A percentile compares a stretch with the other conserved stretches of the same genome.
These are phyloP conservation scores for Penicillium sp. DNA, from an alignment of 2,329 filamentous ascomycete species.

Conservation along the genomic window DNA sequence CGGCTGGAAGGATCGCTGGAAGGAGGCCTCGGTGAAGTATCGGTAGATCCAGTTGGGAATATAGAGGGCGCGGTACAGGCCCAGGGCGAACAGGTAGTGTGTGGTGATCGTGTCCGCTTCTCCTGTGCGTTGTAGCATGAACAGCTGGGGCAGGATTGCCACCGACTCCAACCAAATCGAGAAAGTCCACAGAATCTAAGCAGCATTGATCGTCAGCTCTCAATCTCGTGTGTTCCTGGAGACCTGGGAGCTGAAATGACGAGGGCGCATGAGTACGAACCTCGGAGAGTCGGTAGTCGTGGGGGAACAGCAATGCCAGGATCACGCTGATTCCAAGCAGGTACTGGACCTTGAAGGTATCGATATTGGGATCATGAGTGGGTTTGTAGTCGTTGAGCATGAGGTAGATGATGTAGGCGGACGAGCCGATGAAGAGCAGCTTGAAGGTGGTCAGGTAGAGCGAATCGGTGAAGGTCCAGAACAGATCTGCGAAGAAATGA, in stretches of 20 bases:
- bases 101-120: constrained; percentile 99
- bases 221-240: no score
- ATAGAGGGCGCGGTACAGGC: constrained; percentile 88
- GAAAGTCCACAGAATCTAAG: constrained; percentile 90
- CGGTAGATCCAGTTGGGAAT: constrained; percentile 99
- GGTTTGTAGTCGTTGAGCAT: constrained; percentile 98
- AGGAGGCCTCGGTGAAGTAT: constrained; percentile 76
- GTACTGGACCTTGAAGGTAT: constrained; percentile 97
- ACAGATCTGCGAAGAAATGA: constrained; percentile 63
- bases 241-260: background rate
- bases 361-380: constrained; percentile 93
- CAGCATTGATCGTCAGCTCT: constrained; percentile 6
- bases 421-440: constrained; percentile 86
- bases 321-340: constrained; percentile 78
- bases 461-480: constrained; percentile 77
- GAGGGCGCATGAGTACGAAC: constrained; percentile 36
- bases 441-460: constrained; percentile 96
- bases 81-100: constrained; percentile 93
- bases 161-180: constrained; percentile 98
- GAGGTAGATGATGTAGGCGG: constrained; percentile 93
- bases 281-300: constrained; percentile 76
- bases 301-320: constrained; percentile 80
- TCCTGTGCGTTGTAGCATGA: constrained; percentile 96
- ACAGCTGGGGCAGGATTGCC: constrained; percentile 93
- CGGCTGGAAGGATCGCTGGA: constrained; percentile 79